Evolutionary conservation across 768 basidiomycete genomes (phyloP).

Genomic region (Pulveroboletus ravenelii): DNA sequence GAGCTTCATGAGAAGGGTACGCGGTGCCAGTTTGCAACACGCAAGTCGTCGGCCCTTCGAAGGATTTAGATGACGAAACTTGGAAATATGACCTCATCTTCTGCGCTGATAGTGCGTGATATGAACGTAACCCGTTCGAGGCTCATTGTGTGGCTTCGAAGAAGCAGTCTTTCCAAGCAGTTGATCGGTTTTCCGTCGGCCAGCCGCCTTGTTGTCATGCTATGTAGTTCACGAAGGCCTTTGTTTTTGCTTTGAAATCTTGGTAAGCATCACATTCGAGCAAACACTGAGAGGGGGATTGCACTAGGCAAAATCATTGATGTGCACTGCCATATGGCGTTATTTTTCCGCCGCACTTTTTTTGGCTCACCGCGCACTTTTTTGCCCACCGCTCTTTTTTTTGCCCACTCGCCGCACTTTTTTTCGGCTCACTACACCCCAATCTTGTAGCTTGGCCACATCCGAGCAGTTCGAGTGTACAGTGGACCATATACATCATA

Average conservation of each 20-base stretch:
- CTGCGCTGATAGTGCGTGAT: background rate
- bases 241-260: background rate
- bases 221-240: background rate
- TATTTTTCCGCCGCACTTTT: too few relatives aligned
- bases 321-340: too few relatives aligned
- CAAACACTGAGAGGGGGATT: too few relatives aligned
- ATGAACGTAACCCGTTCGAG: slow-evolving; percentile 5
- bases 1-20: slow-evolving; percentile 3
- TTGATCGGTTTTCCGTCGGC: slow-evolving; percentile 6
- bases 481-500: too few relatives aligned
- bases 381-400: too few relatives aligned
- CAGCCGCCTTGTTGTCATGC: slow-evolving; percentile 5
- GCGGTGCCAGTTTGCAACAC: slow-evolving; percentile 7
- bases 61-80: background rate
- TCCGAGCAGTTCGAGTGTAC: too few relatives aligned
- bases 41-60: background rate
- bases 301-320: too few relatives aligned
- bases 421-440: too few relatives aligned
- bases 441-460: too few relatives aligned
- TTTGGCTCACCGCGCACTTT: too few relatives aligned
- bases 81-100: slow-evolving; percentile 7
- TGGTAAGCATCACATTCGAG: too few relatives aligned
- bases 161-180: background rate
- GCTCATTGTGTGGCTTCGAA: background rate
- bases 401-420: too few relatives aligned